phyloP scores from a whole-genome alignment of 768 basidiomycete genomes.

The Galerina sulciceps region DNA sequence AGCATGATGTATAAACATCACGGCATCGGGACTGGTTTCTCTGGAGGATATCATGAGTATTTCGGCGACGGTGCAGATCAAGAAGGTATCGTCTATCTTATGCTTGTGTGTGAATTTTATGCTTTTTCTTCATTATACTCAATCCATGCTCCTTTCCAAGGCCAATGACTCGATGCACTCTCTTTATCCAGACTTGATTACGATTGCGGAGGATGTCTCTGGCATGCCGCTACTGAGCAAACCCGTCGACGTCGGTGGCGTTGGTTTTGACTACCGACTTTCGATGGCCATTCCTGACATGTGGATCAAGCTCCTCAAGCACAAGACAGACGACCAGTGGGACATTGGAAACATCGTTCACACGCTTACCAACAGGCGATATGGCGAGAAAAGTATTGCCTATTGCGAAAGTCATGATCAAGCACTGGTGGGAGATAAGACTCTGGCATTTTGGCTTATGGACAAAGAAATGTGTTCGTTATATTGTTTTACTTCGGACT shows the following conservation, averaged over 20 bases:
- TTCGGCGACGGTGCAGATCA: conserved; percentile 85
- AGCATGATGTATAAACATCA: conserved; percentile 99
- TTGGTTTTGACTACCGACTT: conserved; percentile 97
- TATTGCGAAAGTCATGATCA: conserved; percentile 98
- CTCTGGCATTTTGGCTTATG: conserved; percentile 99
- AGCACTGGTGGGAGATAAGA: conserved; percentile 98
- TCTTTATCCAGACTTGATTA: conserved; percentile 80
- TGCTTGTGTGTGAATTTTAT: conserved; percentile 70
- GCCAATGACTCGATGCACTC: conserved; percentile 90
- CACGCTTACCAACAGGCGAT: conserved; percentile 87
- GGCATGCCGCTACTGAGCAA: conserved; percentile 96
- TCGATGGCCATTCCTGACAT: conserved; percentile 99
- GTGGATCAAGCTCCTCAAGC: conserved; percentile 99
- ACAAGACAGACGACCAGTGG: conserved; percentile 87
- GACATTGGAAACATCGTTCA: conserved; percentile 84
- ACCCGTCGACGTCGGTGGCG: conserved; percentile 79
- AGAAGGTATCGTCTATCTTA: conserved; percentile 93
- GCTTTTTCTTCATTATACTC: conserved; percentile 10
- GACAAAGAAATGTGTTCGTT: conserved; percentile 98
- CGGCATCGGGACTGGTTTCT: conserved; percentile 97
- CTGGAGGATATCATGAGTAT: conserved; percentile 98
- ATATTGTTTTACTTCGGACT: not conserved
- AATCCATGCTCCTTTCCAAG: conserved; percentile 40
- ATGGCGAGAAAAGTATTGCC: conserved; percentile 90
- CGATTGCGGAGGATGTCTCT: conserved; percentile 98